Base-by-base conservation (phyloP, 495 filamentous ascomycete genomes). In the Neurospora cerealis region DNA sequence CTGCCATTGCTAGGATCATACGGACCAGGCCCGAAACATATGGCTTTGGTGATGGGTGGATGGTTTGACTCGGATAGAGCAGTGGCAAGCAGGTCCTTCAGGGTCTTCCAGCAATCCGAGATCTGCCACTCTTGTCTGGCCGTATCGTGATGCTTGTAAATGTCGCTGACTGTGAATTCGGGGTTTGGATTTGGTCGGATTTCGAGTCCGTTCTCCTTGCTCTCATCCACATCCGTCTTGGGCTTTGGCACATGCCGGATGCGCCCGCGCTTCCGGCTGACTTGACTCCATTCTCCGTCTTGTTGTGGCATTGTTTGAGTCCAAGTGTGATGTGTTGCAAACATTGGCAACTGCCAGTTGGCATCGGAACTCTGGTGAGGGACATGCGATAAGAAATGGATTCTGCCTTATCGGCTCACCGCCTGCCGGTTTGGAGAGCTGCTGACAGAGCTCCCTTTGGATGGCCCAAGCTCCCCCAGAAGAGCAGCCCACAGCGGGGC, bases 11-110 rank as follows among this genome's bases (percentile, higher is more conserved):
- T 75, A 17, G 84, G 84, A 69, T 86, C 84, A 37, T 83, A 85
- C 0, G 82, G 80, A 3, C 85, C 85, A 7, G 83, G 74, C 2
- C 85, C 85, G 8, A 87, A 76, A 73, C 83, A 87, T 19, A 87
- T 77, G 10, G 84, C 84, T 13, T 76, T 77, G 17, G 81, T 80
- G 66, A 84, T 73, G 70, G 32, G 17, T 6, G 77, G 78, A n/a
- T 46, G 44, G n/a, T 28, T 38, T 7, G 70, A 44, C 32, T 73
- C 46, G 48, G 71, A 73, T 37, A 60, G 48, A 13, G 73, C 76
- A 6, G 69, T 44, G 19, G 72, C 32, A 21, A 80, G 72, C 0
- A 71, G 66, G 7, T 74, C 54, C 10, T 46, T 66, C 19, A 81
- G 17, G 21, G 72, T 70, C 6, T 71, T 3, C 79, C 79, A 81